phyloP scores from a whole-genome alignment of 148 eudicot genomes.

The Rhododendron williamsianum region DNA sequence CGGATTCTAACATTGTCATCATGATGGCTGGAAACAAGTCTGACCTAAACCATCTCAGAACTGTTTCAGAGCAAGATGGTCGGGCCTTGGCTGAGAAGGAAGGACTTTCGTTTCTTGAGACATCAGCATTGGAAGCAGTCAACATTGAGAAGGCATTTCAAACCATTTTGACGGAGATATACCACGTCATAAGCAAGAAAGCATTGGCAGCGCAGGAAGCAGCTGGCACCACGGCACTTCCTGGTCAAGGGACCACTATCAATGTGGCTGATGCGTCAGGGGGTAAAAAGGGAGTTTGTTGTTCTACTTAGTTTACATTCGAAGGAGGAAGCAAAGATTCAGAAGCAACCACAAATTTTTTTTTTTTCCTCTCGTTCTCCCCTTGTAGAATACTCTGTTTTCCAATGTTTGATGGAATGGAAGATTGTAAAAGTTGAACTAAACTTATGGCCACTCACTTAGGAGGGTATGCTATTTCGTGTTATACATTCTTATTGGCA shows the following conservation, averaged over 20 bases:
- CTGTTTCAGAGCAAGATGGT: conserved; percentile 34
- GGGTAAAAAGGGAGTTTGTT: conserved; percentile 26
- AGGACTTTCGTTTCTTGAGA: conserved; percentile 39
- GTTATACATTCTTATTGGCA: neutral
- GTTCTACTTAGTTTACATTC: conserved; percentile 27
- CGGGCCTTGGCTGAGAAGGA: conserved; percentile 33
- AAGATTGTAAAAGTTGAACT: conserved; percentile 6
- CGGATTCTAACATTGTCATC: conserved; percentile 41
- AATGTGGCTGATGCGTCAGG: conserved; percentile 32
- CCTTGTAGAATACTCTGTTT: conserved; percentile 12
- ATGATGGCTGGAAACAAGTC: conserved; percentile 50
- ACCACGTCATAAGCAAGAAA: conserved; percentile 39
- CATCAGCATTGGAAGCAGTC: conserved; percentile 39
- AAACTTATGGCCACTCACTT: neutral
- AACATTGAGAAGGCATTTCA: conserved; percentile 43
- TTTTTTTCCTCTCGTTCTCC: neutral
- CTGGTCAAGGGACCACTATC: conserved; percentile 40
- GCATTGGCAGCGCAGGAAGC: conserved; percentile 47
- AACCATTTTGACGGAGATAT: conserved; percentile 33
- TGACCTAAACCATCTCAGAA: conserved; percentile 37
- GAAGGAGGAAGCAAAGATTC: conserved; percentile 5
- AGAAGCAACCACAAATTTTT: conserved; percentile 5
- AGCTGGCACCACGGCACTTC: conserved; percentile 17
- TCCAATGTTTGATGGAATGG: neutral
- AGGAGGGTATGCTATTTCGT: neutral